Base-by-base conservation (phyloP, 1,284 basidiomycete species). In the Puccinia horiana region DNA sequence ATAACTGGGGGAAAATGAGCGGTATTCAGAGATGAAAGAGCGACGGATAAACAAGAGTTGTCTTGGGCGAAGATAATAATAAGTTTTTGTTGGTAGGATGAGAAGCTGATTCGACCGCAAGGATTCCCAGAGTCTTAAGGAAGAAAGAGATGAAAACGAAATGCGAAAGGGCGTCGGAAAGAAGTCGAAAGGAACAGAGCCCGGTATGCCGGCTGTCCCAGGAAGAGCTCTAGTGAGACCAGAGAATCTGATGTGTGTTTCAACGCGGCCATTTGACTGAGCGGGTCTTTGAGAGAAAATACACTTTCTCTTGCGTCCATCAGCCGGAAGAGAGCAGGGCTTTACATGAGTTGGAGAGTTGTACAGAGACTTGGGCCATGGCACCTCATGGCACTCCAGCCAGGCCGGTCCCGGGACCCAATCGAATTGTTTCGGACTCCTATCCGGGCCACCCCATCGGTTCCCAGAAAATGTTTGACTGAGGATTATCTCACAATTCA, bases 291-390 rank as follows among this genome's bases (percentile, higher is more conserved):
- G n/a, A n/a, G 52, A n/a, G 6, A 16, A 6, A 29, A 61, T 61
- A 61, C 56, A 61, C 26, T 5, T 32, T 61, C 56, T 61, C 56
- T 61, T 61, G 56, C 56, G 56, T 61, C 56, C 56, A 61, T 29
- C 26, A 29, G 26, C n/a, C 5, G 56, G 52, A 14, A 18, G 56
- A 61, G 56, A 32, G 26, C 2, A 11, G 29, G 5, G 23, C 23
- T n/a, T 6, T 9, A 54, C 9, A 6, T 54, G 52, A 47, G 44
- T 18, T 47, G 18, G 44, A 9, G 44, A 47, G n/a, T n/a, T n/a
- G n/a, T n/a, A n/a, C n/a, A n/a, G n/a, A n/a, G n/a, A n/a, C n/a
- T n/a, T n/a, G n/a, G n/a, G n/a, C 44, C n/a, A n/a, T n/a, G n/a
- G n/a, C n/a, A n/a, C n/a, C n/a, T n/a, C n/a, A n/a, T n/a, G n/a